Percentiles rank a stretch among this genome's conserved stretches.
Evolutionary conservation across 140 eudicot species (phyloP).

Genomic region (Anethum foeniculum): DNA sequence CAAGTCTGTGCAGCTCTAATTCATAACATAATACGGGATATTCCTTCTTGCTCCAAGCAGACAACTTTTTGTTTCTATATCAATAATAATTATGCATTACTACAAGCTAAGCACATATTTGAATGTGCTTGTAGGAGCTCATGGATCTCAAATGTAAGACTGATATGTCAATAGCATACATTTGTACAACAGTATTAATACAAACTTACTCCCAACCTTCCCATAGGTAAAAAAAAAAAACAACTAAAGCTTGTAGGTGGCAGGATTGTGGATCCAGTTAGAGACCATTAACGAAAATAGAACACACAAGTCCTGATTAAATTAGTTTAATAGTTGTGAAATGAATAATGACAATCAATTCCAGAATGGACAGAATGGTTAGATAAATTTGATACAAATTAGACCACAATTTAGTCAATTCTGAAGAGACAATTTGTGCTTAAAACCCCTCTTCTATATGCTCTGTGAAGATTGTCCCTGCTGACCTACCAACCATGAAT

Average conservation of each 20-base stretch:
- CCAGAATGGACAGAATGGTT: background rate
- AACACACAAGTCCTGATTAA: background rate
- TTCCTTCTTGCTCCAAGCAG: background rate
- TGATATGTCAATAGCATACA: background rate
- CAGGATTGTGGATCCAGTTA: background rate
- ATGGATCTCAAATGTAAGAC: background rate
- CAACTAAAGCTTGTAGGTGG: background rate
- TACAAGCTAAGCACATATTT: background rate
- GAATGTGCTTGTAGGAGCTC: background rate
- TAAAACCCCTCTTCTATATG: background rate
- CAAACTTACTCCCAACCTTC: background rate
- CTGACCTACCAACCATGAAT: background rate
- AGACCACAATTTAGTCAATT: background rate
- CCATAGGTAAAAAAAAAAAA: background rate
- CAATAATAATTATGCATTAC: background rate
- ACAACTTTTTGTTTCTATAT: background rate
- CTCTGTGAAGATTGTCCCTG: background rate
- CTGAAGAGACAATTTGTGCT: background rate
- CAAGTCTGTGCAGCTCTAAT: background rate
- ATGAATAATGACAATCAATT: background rate
- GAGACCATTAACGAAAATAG: background rate
- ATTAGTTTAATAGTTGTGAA: background rate
- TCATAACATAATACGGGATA: background rate
- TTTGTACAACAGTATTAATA: background rate
- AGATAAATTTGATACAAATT: background rate